Percentiles rank a stretch among this genome's conserved stretches.
Evolutionary conservation across 441 rosid species (phyloP).

Genomic region (Breynia disticha): DNA sequence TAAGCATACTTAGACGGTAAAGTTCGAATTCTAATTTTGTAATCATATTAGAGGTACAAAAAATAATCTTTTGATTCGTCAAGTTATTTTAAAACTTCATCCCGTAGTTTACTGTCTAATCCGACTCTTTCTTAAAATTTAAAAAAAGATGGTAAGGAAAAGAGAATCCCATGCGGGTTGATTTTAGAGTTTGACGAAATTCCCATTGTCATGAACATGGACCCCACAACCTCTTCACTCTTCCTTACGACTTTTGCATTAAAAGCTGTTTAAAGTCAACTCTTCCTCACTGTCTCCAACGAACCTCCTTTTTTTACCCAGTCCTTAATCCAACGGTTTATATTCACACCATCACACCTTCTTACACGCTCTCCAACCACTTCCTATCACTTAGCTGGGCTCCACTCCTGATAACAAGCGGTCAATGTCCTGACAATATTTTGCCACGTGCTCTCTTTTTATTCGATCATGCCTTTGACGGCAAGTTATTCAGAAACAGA

Average conservation of each 20-base stretch:
- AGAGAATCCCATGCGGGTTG: constrained; percentile 47
- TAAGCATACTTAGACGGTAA: too few species aligned
- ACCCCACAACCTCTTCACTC: too few species aligned
- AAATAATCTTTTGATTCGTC: too few species aligned
- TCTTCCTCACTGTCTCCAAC: constrained; percentile 46
- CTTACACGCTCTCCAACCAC: constrained; percentile 23
- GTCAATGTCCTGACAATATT: constrained; percentile 26
- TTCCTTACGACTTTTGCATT: constrained; percentile 20
- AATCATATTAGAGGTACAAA: too few species aligned
- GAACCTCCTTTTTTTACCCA: constrained; percentile 9
- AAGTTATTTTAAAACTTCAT: too few species aligned
- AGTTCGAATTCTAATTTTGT: too few species aligned
- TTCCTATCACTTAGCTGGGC: too few species aligned
- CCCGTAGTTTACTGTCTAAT: not conserved
- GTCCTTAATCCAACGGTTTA: constrained; percentile 40
- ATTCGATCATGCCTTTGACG: too few species aligned
- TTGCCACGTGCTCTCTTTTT: constrained; percentile 2
- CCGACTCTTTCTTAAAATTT: not conserved
- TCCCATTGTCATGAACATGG: constrained; percentile 33
- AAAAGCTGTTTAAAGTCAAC: constrained; percentile 48
- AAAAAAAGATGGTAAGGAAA: not conserved
- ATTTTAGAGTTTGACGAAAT: constrained; percentile 28
- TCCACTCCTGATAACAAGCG: constrained; percentile 12
- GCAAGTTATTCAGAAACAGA: constrained; percentile 5
- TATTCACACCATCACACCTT: constrained; percentile 5